These are phyloP conservation scores for Phytophthora nicotianae DNA, from an alignment of 352 stramenopile species.

Conservation along the genomic window DNA sequence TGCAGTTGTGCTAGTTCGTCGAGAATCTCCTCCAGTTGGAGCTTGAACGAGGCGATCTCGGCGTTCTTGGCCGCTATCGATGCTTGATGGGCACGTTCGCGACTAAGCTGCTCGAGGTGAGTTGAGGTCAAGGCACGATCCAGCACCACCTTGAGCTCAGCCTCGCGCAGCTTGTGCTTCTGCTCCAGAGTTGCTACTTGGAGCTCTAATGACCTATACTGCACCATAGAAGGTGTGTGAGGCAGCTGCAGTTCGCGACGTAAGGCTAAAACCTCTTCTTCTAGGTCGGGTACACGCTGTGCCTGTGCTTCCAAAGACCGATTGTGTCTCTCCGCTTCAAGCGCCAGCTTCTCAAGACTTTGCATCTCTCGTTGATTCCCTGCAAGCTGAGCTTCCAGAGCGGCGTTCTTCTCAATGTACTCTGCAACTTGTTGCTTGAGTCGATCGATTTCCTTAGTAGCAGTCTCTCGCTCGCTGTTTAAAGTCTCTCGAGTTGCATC, in stretches of 20 bases:
- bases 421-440: slow-evolving; percentile 42
- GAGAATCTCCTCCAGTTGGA: slow-evolving; percentile 73
- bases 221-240: slow-evolving; percentile 78
- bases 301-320: slow-evolving; percentile 35
- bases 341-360: slow-evolving; percentile 34
- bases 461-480: slow-evolving; percentile 12
- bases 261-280: slow-evolving; percentile 58
- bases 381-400: slow-evolving; percentile 34
- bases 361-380: slow-evolving; percentile 40
- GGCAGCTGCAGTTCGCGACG: slow-evolving; percentile 54
- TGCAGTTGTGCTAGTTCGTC: slow-evolving; percentile 58
- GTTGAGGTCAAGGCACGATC: slow-evolving; percentile 65
- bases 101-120: slow-evolving; percentile 68
- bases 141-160: slow-evolving; percentile 77
- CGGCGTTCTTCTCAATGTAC: slow-evolving; percentile 20
- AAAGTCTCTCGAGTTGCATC: slow-evolving; percentile 7
- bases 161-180: slow-evolving; percentile 76
- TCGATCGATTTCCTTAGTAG: slow-evolving; percentile 5
- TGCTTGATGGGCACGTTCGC: slow-evolving; percentile 57
- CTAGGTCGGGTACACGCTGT: slow-evolving; percentile 46
- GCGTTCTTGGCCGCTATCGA: slow-evolving; percentile 77
- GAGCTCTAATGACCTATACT: slow-evolving; percentile 76
- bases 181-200: slow-evolving; percentile 77
- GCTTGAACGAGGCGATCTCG: slow-evolving; percentile 80
- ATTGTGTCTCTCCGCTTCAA: slow-evolving; percentile 37